Evolutionary conservation across 352 stramenopile species (phyloP), one percentile per base, ranked within the genome.

Genomic region (Phytophthora pluvialis): DNA sequence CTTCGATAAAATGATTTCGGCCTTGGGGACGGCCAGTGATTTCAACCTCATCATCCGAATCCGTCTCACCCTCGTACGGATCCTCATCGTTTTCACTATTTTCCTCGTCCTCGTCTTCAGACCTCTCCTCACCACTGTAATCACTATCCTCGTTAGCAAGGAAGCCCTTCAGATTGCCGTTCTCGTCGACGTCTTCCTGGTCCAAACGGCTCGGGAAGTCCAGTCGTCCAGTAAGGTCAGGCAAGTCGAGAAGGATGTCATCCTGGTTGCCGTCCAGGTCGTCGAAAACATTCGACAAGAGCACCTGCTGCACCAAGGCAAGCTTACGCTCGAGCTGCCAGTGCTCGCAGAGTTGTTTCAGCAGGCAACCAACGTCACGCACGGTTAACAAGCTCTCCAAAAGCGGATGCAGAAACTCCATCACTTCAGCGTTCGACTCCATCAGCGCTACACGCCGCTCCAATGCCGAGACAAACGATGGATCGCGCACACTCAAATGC

Each of bases 231-330:
- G 62, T 63, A 42, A 92, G 74, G 25, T 80, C 59, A 16, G 86
- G 84, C 47, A 93, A 66, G 38, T 86, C 80, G 13, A 75, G 48
- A 33, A 92, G 59, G 16, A 93, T 83, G 12, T 90, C 88, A 46
- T 93, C 83, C 35, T 89, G 83, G 44, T 90, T 83, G 38, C 86
- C 88, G n/a, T 96, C 86, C 3, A 96, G 55, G 42, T 96, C 88
- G 47, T 96, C 86, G 60, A 94, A 93, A 4, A 93, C 75, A 8
- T 73, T 71, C 11, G 78, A 90, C 9, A 95, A 67, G 50, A 96
- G 52, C 11, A 96, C 59, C 28, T 90, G 74, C 66, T 96, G 88
- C 16, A 96, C 81, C 13, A 96, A 65, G 8, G 75, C 45, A 3
- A 60, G 56, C 35, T 80, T 86, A 40, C 75, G 77, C 16, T 94